phyloP scores from a whole-genome alignment of 805 yeast species.

The Cyberlindnera subsufficiens region DNA sequence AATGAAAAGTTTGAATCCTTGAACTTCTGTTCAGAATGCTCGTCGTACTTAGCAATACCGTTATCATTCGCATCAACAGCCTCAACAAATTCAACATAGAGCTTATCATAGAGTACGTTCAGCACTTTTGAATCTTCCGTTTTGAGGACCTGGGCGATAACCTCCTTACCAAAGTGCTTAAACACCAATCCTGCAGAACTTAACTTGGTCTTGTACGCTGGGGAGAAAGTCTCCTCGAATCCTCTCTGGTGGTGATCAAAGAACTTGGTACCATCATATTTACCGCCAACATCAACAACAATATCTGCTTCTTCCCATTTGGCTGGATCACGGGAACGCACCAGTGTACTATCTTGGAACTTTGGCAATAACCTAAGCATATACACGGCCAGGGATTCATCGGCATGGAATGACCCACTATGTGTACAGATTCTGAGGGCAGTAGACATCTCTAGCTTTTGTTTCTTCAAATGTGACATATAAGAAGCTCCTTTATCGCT shows the following conservation, averaged over 20 bases:
- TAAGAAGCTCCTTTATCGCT: neutral
- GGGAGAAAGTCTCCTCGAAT: constrained; percentile 64
- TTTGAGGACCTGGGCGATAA: constrained; percentile 48
- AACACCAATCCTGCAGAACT: constrained; percentile 92
- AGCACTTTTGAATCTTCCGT: constrained; percentile 37
- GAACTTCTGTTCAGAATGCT: constrained; percentile 51
- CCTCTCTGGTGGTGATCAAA: constrained; percentile 98
- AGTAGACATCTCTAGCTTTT: constrained; percentile 20
- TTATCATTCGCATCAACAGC: constrained; percentile 95
- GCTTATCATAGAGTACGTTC: constrained; percentile 61
- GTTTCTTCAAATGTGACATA: constrained; percentile 22
- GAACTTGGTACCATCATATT: constrained; percentile 77
- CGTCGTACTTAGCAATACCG: constrained; percentile 70
- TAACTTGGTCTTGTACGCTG: constrained; percentile 62
- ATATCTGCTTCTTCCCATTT: constrained; percentile 86
- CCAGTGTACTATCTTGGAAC: constrained; percentile 58
- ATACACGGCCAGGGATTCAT: constrained; percentile 90
- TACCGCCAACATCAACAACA: constrained; percentile 92
- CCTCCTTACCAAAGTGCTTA: constrained; percentile 76
- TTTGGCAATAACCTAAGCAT: constrained; percentile 71
- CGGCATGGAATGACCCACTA: constrained; percentile 95
- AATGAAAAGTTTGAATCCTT: constrained; percentile 68
- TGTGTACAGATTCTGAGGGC: constrained; percentile 76
- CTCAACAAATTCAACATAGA: constrained; percentile 86
- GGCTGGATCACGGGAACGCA: constrained; percentile 78